phyloP scores from a whole-genome alignment of 2,329 filamentous ascomycete genomes.

The Colletotrichum kahawae region DNA sequence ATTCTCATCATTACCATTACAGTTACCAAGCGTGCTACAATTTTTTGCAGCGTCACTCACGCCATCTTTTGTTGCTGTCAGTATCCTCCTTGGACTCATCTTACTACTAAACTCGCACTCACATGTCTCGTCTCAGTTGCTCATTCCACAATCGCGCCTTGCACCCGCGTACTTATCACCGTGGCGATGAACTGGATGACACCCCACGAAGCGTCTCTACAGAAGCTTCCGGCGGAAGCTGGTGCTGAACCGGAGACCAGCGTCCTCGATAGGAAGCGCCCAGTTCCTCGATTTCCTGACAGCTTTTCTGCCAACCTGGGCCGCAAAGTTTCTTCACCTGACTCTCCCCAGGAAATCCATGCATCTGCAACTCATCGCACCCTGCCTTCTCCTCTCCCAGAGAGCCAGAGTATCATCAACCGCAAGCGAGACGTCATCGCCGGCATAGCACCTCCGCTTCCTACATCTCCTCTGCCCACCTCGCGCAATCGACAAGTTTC shows the following conservation, averaged over 20 bases:
- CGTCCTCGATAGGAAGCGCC: slow-evolving; percentile 19
- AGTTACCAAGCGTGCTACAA: not conserved
- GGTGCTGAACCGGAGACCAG: slow-evolving; percentile 14
- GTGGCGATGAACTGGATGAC: not conserved
- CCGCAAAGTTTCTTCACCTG: slow-evolving; percentile 3
- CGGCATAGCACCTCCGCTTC: not conserved
- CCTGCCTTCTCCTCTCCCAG: not conserved
- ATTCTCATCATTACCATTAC: not conserved
- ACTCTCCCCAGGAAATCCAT: not conserved
- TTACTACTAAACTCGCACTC: not conserved
- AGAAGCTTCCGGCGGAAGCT: slow-evolving; percentile 4
- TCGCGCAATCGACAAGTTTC: slow-evolving; percentile 3
- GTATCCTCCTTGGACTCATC: not conserved
- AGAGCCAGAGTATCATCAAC: slow-evolving; percentile 1
- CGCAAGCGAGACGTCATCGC: slow-evolving; percentile 6
- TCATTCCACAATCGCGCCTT: not conserved
- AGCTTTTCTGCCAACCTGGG: slow-evolving; percentile 19
- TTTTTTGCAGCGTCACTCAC: not conserved
- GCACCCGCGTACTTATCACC: not conserved
- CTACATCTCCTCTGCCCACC: not conserved
- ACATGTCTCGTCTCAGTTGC: not conserved
- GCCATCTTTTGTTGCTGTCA: not conserved
- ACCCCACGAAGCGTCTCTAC: not conserved
- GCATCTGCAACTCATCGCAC: not conserved
- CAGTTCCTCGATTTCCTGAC: slow-evolving; percentile 7